phyloP scores from a whole-genome alignment of 1,139 yeast species.

The Zygosaccharomyces pseudobailii region DNA sequence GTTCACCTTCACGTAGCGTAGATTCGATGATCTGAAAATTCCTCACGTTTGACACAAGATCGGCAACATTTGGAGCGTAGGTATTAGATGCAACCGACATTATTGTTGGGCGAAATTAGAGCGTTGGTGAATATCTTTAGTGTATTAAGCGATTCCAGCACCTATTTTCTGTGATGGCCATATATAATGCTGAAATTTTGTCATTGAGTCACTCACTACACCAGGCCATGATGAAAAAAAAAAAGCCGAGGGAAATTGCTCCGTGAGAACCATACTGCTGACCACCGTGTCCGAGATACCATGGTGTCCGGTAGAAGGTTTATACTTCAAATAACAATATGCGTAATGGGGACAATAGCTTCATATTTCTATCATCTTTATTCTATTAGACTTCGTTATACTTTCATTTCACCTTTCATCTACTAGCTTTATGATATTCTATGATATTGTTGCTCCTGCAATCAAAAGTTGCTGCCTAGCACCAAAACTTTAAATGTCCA shows the following conservation, averaged over 20 bases:
- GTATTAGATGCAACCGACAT: constrained; percentile 50
- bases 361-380: no score
- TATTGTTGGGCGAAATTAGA: not conserved
- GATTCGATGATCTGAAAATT: constrained; percentile 91
- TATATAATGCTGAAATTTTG: not conserved
- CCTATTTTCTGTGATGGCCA: not conserved
- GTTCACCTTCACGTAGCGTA: constrained; percentile 97
- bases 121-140: not conserved
- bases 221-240: not conserved
- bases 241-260: not conserved
- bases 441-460: not conserved
- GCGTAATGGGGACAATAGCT: no score
- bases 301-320: not conserved
- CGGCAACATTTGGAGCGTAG: constrained; percentile 93
- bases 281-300: not conserved
- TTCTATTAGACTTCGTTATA: no score
- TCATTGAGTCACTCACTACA: not conserved
- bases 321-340: no score
- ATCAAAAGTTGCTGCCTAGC: not conserved
- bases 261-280: not conserved
- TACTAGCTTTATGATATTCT: not conserved
- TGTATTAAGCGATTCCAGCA: not conserved
- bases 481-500: not conserved
- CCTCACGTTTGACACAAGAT: constrained; percentile 82
- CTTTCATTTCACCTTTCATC: not conserved